These are phyloP conservation scores for Aquilaria malaccensis DNA, from an alignment of 345 rosid genomes.

Conservation along the genomic window DNA sequence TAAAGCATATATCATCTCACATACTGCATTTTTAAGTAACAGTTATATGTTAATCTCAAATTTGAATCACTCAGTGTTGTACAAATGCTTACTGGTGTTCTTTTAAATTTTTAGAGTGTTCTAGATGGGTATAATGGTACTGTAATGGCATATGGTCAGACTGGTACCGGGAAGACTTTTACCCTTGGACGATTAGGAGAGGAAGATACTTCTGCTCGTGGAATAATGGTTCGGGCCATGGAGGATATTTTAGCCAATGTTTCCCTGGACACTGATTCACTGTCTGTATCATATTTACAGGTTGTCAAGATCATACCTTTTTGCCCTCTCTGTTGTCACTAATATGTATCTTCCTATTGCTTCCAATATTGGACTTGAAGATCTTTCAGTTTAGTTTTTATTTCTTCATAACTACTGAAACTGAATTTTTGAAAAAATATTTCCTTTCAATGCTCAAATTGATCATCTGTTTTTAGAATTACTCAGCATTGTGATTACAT, in stretches of 20 bases:
- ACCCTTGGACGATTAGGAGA: conserved; percentile 91
- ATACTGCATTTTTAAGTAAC: too few species aligned
- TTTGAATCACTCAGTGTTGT: neutral
- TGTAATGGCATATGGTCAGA: conserved; percentile 99
- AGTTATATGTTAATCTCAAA: neutral
- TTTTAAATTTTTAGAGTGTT: conserved; percentile 56
- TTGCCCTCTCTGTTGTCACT: neutral
- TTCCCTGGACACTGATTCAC: conserved; percentile 68
- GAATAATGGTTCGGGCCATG: conserved; percentile 98
- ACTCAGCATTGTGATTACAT: neutral
- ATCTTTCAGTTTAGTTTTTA: neutral
- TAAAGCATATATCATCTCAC: too few species aligned
- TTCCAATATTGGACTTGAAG: too few species aligned
- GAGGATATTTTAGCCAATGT: conserved; percentile 77
- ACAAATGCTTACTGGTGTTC: neutral
- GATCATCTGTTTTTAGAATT: too few species aligned
- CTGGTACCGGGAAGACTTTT: conserved; percentile 97
- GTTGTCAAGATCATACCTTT: conserved; percentile 24
- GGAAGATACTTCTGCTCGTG: conserved; percentile 91
- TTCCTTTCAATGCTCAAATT: too few species aligned
- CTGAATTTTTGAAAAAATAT: neutral
- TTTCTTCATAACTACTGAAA: neutral
- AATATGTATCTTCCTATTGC: too few species aligned
- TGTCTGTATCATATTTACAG: conserved; percentile 90
- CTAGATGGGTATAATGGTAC: conserved; percentile 98